A percentile compares a stretch with the other conserved stretches of the same genome.
These are phyloP conservation scores for Neoarthrinium moseri DNA, from an alignment of 2,329 filamentous ascomycete species.

Conservation along the genomic window DNA sequence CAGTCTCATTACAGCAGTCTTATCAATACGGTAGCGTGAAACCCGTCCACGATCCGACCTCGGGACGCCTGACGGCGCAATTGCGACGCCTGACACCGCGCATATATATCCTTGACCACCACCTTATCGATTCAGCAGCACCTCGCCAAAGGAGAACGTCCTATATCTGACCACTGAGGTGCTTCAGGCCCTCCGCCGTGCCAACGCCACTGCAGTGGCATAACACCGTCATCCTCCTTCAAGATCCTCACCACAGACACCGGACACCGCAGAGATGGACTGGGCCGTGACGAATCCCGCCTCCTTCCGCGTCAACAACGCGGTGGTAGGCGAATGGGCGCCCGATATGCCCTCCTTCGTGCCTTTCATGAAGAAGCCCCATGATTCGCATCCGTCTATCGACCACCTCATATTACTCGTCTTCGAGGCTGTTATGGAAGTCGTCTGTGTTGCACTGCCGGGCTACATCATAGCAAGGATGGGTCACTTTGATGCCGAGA, in stretches of 20 bases:
- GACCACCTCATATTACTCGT: constrained; percentile 76
- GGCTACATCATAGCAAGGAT: constrained; percentile 88
- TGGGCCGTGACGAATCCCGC: constrained; percentile 36
- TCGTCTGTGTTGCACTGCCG: constrained; percentile 90
- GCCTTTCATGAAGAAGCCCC: constrained; percentile 32
- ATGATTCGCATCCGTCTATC: constrained; percentile 62
- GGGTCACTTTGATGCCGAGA: constrained; percentile 92
- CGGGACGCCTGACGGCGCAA: no score
- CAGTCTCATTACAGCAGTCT: no score
- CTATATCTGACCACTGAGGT: background rate
- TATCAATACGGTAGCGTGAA: no score
- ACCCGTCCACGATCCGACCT: no score
- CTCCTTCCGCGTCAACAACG: constrained; percentile 39
- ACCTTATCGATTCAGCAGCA: background rate
- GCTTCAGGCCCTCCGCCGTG: no score
- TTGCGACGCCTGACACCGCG: background rate
- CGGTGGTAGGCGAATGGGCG: constrained; percentile 13
- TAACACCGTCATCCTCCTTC: no score
- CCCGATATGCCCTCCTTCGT: constrained; percentile 37
- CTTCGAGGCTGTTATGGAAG: constrained; percentile 90
- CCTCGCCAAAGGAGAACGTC: background rate
- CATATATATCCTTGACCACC: background rate
- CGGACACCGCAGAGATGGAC: constrained; percentile 19
- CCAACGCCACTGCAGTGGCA: no score
- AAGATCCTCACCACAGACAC: background rate